Evolutionary conservation across 768 basidiomycete species (phyloP), one percentile per base, ranked within the genome.

Genomic region (Jaapia argillacea): DNA sequence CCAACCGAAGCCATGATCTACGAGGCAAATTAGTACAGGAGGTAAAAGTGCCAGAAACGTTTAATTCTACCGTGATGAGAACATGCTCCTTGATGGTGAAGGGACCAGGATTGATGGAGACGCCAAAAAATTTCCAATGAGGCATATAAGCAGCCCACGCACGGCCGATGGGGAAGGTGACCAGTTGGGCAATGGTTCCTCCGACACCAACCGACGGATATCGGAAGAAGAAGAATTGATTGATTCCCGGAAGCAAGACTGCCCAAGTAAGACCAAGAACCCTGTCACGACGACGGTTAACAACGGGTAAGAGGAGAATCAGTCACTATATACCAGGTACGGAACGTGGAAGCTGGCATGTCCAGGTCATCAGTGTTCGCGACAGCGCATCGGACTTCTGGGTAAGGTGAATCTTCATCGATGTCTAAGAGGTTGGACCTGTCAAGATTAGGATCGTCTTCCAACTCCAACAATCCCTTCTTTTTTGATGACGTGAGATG

Each of bases 211-310:
- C 77, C 24, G 71, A 71, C 3, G 85, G 85, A 54, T 75, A 82
- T 13, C 81, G 79, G 62, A 85, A 84, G 69, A 74, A 81, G 63
- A 85, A 81, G 63, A 85, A 82, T 47, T 83, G 84, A 54, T 87
- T 84, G 41, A 77, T 60, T 25, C 76, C 77, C 6, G 77, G 72
- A 36, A 79, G 68, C 20, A 79, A 41, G 37, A 73, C 66, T 4
- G 76, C 69, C 68, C 72, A 79, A 13, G 68, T 56, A 21, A 75
- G 41, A 24, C 76, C 73, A 40, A 38, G 79, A 62, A 33, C 75
- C 54, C 74, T 74, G 75, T 20, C 67, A 59, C 31, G 74, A 65
- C 10, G 10, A 33, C 10, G 24, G 72, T 39, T 13, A 7, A 39
- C 12, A 7, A 39, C n/a, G n/a, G n/a, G n/a, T n/a, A 6, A 36